Base-by-base conservation (phyloP, 352 stramenopile species). In the Globisporangium middletonii region DNA sequence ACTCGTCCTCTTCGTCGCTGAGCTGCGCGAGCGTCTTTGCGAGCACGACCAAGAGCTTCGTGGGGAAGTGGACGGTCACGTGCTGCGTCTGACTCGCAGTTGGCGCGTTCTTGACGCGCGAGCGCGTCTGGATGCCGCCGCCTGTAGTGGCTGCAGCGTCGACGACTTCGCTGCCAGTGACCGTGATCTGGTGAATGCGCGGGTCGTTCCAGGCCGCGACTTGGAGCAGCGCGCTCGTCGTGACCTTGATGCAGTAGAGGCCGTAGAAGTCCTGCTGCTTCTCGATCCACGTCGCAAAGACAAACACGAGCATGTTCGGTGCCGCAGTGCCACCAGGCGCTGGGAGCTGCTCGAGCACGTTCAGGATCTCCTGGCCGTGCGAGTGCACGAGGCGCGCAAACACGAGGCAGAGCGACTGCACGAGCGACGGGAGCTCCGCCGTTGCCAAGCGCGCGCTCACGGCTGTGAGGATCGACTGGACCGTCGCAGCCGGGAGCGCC, bases 241-340 rank as follows among this genome's bases (percentile, higher is more conserved):
- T 94, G 41, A 94, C 81, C 60, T 92, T 94, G 60, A 94, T 84
- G 51, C 76, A 87, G 65, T 91, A 91, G 6, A 88, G 69, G 12
- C 84, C 81, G 49, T 94, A 94, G 50, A 94, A 94, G 26, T 92
- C 81, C 16, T 75, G 62, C 55, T 94, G 84, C 62, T 89, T 90
- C 52, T 92, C 79, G 35, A 94, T 83, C 84, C 84, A 94, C 16
- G 80, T 88, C 33, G 67, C 63, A 53, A 92, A 86, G 2, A 94
- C 81, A 75, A 94, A 94, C 43, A 68, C 69, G 28, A 92, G 60
- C 79, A 92, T 83, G 50, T 79, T 91, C 4, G 67, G 64, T 30
- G 72, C 48, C 30, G 43, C 26, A 1, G 44, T 16, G 11, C 19
- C 15, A 47, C 60, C 44, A 2, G 77, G 77, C 35, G 77, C 55